Base-by-base conservation (phyloP, 1,284 basidiomycete genomes). In the Earliella scabrosa region DNA sequence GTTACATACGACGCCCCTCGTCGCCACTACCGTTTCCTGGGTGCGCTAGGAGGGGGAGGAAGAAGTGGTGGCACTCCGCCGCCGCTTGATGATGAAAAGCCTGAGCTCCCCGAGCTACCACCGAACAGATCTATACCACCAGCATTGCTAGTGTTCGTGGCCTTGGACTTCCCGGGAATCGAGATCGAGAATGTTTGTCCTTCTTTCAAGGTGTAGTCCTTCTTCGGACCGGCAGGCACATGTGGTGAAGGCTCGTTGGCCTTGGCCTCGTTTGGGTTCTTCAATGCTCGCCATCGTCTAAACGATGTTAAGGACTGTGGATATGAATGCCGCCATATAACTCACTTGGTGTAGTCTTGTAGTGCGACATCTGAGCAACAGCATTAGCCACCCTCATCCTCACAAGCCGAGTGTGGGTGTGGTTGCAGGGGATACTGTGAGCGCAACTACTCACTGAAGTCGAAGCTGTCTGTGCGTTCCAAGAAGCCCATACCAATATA, bases 401-500 rank as follows among this genome's bases (percentile, higher is more conserved):
- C n/a, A n/a, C n/a, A n/a, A n/a, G n/a, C n/a, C n/a, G n/a, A n/a
- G n/a, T n/a, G n/a, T n/a, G n/a, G n/a, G n/a, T n/a, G n/a, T n/a
- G n/a, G n/a, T n/a, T n/a, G n/a, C n/a, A n/a, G n/a, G n/a, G n/a
- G n/a, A n/a, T n/a, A n/a, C n/a, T n/a, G n/a, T n/a, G n/a, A n/a
- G n/a, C n/a, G 31, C 4, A 24, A 10, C n/a, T 23, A 77, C 89
- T 69, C 61, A 92, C 92, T 94, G 74, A 97, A 97, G 74, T 97
- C 95, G 73, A 97, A 97, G 61, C 92, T 92, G 66, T 97, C 95
- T 27, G 91, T 83, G 24, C 95, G 83, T 71, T 98, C 95, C 18
- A 85, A 83, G 71, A 97, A 98, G 8, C 96, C 95, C 83, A 97
- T 90, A 3, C 95, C 95, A 56, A 98, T 92, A 68, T 94, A 97